Evolutionary conservation across 1,139 yeast genomes (phyloP).

Genomic region (Arxiozyma telluris): DNA sequence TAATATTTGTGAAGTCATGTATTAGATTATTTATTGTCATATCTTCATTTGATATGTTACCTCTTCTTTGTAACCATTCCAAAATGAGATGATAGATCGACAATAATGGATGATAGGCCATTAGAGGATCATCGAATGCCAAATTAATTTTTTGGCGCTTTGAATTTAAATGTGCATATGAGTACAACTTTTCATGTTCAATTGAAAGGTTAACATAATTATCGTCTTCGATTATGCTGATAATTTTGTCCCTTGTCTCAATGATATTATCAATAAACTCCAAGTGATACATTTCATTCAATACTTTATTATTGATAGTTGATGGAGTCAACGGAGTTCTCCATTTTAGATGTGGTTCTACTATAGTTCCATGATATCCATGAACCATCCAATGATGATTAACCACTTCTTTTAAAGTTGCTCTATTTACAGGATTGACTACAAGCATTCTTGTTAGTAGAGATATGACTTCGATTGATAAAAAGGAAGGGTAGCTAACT

Average conservation of each 20-base stretch:
- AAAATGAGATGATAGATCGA: slow-evolving; percentile 77
- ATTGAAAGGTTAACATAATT: slow-evolving; percentile 45
- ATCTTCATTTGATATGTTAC: slow-evolving; percentile 9
- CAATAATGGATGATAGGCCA: slow-evolving; percentile 79
- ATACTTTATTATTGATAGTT: slow-evolving; percentile 51
- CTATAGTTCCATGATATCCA: slow-evolving; percentile 72
- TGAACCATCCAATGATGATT: slow-evolving; percentile 89
- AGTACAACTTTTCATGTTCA: slow-evolving; percentile 16
- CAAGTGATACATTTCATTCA: slow-evolving; percentile 67
- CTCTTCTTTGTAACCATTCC: slow-evolving; percentile 45
- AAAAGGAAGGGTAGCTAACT: slow-evolving; percentile 78
- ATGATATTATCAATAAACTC: slow-evolving; percentile 65
- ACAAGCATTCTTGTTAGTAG: slow-evolving; percentile 79
- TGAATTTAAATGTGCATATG: neutral
- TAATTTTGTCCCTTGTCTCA: slow-evolving; percentile 49
- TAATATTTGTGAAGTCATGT: slow-evolving; percentile 1
- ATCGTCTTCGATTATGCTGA: slow-evolving; percentile 49
- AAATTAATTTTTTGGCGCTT: neutral
- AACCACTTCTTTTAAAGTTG: slow-evolving; percentile 65
- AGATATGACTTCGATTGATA: slow-evolving; percentile 71
- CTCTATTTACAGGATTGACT: slow-evolving; percentile 76
- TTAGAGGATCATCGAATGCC: slow-evolving; percentile 64
- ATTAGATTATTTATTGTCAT: neutral
- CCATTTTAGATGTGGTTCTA: slow-evolving; percentile 61
- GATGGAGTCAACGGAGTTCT: slow-evolving; percentile 65